These are phyloP conservation scores for Gaultheria prostrata DNA, from an alignment of 148 eudicot genomes.

Conservation along the genomic window DNA sequence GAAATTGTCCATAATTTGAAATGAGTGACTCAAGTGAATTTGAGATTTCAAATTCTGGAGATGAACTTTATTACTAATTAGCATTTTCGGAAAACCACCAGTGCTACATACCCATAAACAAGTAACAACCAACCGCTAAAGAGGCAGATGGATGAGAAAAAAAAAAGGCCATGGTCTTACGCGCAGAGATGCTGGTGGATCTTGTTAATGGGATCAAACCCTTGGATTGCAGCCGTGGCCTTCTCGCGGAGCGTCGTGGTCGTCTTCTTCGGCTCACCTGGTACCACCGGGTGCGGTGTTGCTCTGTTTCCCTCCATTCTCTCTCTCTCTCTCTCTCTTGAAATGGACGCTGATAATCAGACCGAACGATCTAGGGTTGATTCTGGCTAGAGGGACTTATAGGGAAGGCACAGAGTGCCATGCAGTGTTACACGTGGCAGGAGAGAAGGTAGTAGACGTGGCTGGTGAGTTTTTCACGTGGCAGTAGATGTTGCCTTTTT, in stretches of 20 bases:
- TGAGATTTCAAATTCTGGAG: too few relatives aligned
- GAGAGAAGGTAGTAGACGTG: neutral
- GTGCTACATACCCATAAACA: too few relatives aligned
- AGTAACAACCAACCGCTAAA: too few relatives aligned
- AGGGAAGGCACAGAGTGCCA: neutral
- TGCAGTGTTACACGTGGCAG: neutral
- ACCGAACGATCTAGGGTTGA: neutral
- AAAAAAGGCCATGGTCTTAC: slow-evolving; percentile 23
- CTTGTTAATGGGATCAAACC: slow-evolving; percentile 67
- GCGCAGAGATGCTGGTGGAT: slow-evolving; percentile 96
- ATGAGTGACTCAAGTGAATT: too few relatives aligned
- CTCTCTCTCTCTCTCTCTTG: slow-evolving; percentile 1
- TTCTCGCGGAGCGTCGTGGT: slow-evolving; percentile 58
- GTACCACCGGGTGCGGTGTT: slow-evolving; percentile 41
- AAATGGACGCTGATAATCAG: neutral
- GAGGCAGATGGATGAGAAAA: neutral
- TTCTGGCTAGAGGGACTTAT: neutral
- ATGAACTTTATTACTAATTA: too few relatives aligned
- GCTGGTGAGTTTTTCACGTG: neutral
- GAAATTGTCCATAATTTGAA: too few relatives aligned
- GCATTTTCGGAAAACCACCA: too few relatives aligned
- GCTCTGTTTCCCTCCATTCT: slow-evolving; percentile 31
- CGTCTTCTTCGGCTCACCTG: slow-evolving; percentile 61
- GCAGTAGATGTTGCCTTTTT: neutral
- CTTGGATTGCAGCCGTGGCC: slow-evolving; percentile 65